These are phyloP conservation scores for Boletus pseudo-olivaceus DNA, from an alignment of 768 basidiomycete genomes.

Conservation along the genomic window DNA sequence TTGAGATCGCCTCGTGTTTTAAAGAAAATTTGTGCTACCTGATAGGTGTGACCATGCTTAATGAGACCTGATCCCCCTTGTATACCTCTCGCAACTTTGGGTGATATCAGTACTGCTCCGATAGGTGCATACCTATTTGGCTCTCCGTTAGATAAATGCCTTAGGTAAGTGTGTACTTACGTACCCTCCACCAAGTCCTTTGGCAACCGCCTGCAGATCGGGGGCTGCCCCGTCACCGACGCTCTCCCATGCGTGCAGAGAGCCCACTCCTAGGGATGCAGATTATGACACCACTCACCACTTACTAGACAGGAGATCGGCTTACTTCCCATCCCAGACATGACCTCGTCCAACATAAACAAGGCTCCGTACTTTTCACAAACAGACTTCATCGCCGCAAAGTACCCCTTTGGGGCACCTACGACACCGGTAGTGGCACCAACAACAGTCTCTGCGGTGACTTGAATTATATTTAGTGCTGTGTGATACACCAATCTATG, in stretches of 20 bases:
- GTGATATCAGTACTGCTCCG: constrained; percentile 75
- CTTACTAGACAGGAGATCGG: constrained; percentile 8
- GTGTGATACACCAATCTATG: neutral
- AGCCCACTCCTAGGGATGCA: constrained; percentile 66
- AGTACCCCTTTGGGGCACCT: constrained; percentile 78
- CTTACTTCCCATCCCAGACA: constrained; percentile 90
- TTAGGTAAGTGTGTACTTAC: constrained; percentile 15
- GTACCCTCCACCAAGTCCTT: constrained; percentile 87
- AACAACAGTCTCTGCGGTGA: constrained; percentile 83
- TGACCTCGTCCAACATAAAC: constrained; percentile 88
- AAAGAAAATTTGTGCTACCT: constrained; percentile 38
- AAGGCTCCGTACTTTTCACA: constrained; percentile 70
- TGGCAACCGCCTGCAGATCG: constrained; percentile 86
- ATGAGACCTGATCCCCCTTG: constrained; percentile 64
- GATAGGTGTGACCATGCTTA: constrained; percentile 87
- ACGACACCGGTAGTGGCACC: constrained; percentile 81
- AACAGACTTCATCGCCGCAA: constrained; percentile 79
- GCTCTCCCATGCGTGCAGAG: constrained; percentile 81
- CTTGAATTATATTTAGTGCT: constrained; percentile 33
- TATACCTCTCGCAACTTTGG: constrained; percentile 67
- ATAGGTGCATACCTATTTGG: constrained; percentile 68
- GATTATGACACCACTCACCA: neutral
- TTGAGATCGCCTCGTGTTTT: neutral
- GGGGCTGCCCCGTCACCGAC: constrained; percentile 75
- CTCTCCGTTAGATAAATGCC: constrained; percentile 1